A percentile compares a stretch with the other conserved stretches of the same genome.
These are phyloP conservation scores for Gamarada debralockiae DNA, from an alignment of 495 filamentous ascomycete genomes.

Conservation along the genomic window DNA sequence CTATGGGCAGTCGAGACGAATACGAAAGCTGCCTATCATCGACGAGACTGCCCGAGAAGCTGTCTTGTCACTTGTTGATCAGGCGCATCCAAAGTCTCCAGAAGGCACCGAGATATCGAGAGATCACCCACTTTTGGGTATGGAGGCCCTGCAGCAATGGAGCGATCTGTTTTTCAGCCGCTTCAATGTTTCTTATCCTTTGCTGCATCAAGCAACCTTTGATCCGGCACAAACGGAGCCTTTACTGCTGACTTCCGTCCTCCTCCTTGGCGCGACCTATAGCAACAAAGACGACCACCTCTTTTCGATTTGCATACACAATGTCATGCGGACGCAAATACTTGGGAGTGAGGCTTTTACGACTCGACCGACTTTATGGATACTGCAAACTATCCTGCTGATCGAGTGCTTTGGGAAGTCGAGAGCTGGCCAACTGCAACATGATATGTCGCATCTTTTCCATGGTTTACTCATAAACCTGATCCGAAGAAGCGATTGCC, in stretches of 20 bases:
- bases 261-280: slow-evolving; percentile 54
- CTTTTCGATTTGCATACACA: slow-evolving; percentile 48
- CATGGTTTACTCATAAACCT: slow-evolving; percentile 56
- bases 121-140: slow-evolving; percentile 43
- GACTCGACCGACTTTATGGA: slow-evolving; percentile 46
- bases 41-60: slow-evolving; percentile 35
- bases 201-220: slow-evolving; percentile 50
- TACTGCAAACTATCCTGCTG: slow-evolving; percentile 53
- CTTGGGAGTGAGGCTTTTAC: slow-evolving; percentile 41
- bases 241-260: slow-evolving; percentile 43
- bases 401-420: slow-evolving; percentile 57
- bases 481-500: slow-evolving; percentile 51
- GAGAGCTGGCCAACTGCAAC: slow-evolving; percentile 49
- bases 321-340: slow-evolving; percentile 40
- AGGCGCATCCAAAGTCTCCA: slow-evolving; percentile 34
- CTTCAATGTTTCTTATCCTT: slow-evolving; percentile 51
- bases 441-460: slow-evolving; percentile 52
- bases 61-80: slow-evolving; percentile 40
- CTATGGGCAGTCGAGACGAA: not conserved
- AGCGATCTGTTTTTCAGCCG: slow-evolving; percentile 51
- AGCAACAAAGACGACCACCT: slow-evolving; percentile 50
- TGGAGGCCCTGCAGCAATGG: slow-evolving; percentile 44
- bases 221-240: slow-evolving; percentile 40
- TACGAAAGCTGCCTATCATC: slow-evolving; percentile 26
- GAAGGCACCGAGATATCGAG: slow-evolving; percentile 36